phyloP scores from a whole-genome alignment of 306 rosid genomes.

The Vachellia pachyceras region DNA sequence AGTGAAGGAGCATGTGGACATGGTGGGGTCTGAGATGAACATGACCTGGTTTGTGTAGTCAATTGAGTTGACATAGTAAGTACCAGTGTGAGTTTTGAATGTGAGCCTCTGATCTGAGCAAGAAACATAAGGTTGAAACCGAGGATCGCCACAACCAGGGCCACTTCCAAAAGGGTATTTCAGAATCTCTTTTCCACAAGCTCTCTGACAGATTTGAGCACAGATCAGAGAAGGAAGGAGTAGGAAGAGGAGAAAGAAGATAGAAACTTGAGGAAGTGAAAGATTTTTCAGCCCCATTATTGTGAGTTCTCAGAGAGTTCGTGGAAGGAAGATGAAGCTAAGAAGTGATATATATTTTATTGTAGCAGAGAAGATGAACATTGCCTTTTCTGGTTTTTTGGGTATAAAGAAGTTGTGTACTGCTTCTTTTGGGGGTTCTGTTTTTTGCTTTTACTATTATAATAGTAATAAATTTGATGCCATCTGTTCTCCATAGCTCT shows the following conservation, averaged over 20 bases:
- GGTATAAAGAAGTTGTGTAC: background rate
- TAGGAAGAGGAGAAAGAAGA: background rate
- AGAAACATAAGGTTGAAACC: constrained; percentile 15
- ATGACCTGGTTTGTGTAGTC: constrained; percentile 17
- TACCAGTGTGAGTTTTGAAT: constrained; percentile 17
- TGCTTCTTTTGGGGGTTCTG: background rate
- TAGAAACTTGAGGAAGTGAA: constrained; percentile 1
- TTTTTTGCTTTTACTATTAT: background rate
- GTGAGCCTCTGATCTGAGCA: constrained; percentile 10
- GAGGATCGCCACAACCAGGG: constrained; percentile 22
- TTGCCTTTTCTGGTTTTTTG: background rate
- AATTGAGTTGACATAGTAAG: background rate
- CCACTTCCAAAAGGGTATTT: constrained; percentile 26
- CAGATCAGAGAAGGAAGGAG: constrained; percentile 13
- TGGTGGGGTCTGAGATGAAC: constrained; percentile 16
- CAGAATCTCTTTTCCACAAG: constrained; percentile 5
- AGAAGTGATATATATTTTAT: constrained; percentile 8
- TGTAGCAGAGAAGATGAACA: background rate
- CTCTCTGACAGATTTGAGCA: constrained; percentile 17
- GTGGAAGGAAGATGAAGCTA: background rate
- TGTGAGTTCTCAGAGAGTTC: background rate
- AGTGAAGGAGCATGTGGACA: constrained; percentile 19
- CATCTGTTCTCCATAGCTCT: background rate
- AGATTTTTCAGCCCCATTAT: background rate
- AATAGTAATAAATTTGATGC: constrained; percentile 15